phyloP scores from a whole-genome alignment of 768 basidiomycete genomes.

The Russula abietina region DNA sequence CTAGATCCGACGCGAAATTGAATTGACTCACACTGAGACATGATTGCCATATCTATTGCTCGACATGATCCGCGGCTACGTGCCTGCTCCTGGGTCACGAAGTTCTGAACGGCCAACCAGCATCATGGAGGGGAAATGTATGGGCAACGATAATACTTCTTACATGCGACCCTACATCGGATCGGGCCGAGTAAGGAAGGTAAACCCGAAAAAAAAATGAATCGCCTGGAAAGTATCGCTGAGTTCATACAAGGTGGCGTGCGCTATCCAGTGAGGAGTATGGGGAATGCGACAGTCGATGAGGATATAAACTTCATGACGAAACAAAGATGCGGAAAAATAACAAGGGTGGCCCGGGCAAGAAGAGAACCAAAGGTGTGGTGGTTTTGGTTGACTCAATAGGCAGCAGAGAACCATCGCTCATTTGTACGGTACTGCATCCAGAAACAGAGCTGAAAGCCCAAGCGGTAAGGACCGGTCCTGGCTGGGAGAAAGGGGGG shows the following conservation, averaged over 20 bases:
- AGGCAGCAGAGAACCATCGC: not conserved
- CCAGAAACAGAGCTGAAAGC: too few relatives aligned
- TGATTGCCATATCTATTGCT: constrained; percentile 48
- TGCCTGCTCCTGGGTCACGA: constrained; percentile 45
- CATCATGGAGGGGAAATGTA: not conserved
- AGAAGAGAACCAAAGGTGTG: not conserved
- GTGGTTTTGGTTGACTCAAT: not conserved
- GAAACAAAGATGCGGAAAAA: not conserved
- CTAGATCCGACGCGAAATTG: not conserved
- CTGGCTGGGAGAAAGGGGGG: too few relatives aligned
- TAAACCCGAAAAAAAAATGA: constrained; percentile 50
- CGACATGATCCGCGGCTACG: constrained; percentile 45
- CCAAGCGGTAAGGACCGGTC: too few relatives aligned
- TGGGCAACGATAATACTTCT: constrained; percentile 20
- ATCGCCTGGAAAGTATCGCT: constrained; percentile 41
- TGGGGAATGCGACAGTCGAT: not conserved
- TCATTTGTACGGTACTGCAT: not conserved
- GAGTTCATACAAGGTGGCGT: constrained; percentile 42
- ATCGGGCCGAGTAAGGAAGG: constrained; percentile 45
- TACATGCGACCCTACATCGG: constrained; percentile 67
- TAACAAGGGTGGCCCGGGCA: not conserved
- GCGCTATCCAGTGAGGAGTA: constrained; percentile 33
- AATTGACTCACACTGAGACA: constrained; percentile 45
- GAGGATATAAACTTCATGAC: not conserved
- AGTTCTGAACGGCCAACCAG: constrained; percentile 31